These are phyloP conservation scores for Pelargonium citronellum DNA, from an alignment of 441 rosid genomes.

Conservation along the genomic window DNA sequence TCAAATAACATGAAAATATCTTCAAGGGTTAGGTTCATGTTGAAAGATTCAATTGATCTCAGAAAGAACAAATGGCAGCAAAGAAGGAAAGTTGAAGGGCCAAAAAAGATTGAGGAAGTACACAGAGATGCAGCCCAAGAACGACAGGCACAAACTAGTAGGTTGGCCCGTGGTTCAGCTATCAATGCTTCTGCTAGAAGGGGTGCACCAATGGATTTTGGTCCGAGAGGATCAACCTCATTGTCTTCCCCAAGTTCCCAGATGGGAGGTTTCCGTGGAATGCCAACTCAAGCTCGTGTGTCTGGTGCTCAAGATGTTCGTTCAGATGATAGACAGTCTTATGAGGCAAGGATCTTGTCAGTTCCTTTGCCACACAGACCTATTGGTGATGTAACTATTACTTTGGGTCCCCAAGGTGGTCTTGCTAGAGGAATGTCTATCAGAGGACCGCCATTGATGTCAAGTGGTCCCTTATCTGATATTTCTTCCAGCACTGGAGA, in stretches of 20 bases:
- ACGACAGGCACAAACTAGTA: conserved; percentile 62
- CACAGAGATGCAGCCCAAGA: conserved; percentile 99
- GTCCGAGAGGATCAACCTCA: conserved; percentile 64
- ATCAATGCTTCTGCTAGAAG: conserved; percentile 60
- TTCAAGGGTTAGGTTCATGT: conserved; percentile 84
- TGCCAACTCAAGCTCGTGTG: conserved; percentile 57
- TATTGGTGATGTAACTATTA: conserved; percentile 65
- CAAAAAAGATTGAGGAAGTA: conserved; percentile 95
- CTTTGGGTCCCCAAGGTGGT: conserved; percentile 95
- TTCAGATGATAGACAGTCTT: conserved; percentile 60
- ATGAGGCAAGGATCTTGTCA: conserved; percentile 58
- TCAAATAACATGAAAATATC: conserved; percentile 67
- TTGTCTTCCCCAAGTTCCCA: conserved; percentile 63
- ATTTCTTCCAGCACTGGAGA: conserved; percentile 44
- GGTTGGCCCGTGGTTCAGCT: conserved; percentile 65
- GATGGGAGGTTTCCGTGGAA: conserved; percentile 66
- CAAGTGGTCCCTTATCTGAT: conserved; percentile 40
- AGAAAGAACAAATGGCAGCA: conserved; percentile 96
- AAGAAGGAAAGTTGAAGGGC: conserved; percentile 96
- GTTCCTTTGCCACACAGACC: conserved; percentile 76
- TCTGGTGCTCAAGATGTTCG: conserved; percentile 68
- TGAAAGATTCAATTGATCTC: conserved; percentile 77
- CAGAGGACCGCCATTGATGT: conserved; percentile 47
- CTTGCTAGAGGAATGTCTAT: conserved; percentile 87
- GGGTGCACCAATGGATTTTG: conserved; percentile 56